A percentile compares a stretch with the other conserved stretches of the same genome.
phyloP scores from a whole-genome alignment of 208 protist genomes.

The Acanthamoeba triangularis region DNA sequence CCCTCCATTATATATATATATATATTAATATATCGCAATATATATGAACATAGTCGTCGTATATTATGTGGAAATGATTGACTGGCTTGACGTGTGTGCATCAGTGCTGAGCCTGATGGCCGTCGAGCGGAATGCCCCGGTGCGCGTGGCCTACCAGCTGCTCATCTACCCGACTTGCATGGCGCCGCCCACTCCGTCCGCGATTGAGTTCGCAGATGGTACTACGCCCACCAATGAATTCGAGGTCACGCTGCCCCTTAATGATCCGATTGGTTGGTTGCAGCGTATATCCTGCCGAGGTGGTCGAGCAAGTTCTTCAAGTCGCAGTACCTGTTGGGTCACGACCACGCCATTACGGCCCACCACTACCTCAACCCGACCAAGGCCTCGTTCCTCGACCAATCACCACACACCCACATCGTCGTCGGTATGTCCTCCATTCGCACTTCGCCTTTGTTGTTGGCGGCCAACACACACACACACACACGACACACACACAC shows the following conservation, averaged over 20 bases:
- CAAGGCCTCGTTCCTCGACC: constrained; percentile 47
- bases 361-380: constrained; percentile 57
- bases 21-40: too few species aligned
- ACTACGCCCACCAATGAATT: neutral
- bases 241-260: neutral
- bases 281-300: constrained; percentile 27
- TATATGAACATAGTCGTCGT: too few species aligned
- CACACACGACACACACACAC: neutral
- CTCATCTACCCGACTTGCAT: constrained; percentile 57
- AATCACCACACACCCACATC: constrained; percentile 25
- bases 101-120: constrained; percentile 49
- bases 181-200: neutral
- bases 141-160: constrained; percentile 57
- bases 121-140: neutral
- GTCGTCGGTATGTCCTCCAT: neutral
- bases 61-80: too few species aligned
- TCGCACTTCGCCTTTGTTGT: neutral
- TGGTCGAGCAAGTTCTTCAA: constrained; percentile 60
- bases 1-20: too few species aligned
- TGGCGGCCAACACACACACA: neutral
- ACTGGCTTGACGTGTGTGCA: too few species aligned
- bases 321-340: constrained; percentile 11
- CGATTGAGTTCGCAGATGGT: constrained; percentile 5
- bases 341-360: neutral
- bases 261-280: neutral